Conservation (phyloP, 1,284 basidiomycete species). For the Malassezia vespertilionis region DNA sequence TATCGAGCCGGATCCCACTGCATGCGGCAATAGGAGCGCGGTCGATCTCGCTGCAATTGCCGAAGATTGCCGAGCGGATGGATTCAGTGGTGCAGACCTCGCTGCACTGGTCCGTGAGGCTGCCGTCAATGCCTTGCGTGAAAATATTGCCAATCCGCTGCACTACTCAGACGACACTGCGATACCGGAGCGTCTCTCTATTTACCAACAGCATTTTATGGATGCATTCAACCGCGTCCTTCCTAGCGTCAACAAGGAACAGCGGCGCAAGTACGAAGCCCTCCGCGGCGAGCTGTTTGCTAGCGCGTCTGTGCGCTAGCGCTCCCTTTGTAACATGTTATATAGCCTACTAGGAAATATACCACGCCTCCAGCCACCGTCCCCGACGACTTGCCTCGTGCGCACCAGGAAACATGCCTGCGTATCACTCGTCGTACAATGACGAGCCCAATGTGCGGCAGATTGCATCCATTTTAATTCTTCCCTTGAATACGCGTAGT, state of each 20-base stretch:
- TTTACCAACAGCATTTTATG: slow-evolving; percentile 15
- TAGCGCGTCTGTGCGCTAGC: slow-evolving; percentile 5
- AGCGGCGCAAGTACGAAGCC: slow-evolving; percentile 15
- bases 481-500: slow-evolving; percentile 81
- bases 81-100: slow-evolving; percentile 43
- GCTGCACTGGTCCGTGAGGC: slow-evolving; percentile 54
- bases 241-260: slow-evolving; percentile 14
- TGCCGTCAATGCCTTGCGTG: slow-evolving; percentile 67
- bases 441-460: slow-evolving; percentile 68
- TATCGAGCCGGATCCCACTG: slow-evolving; percentile 39
- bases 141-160: slow-evolving; percentile 39
- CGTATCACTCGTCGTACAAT: slow-evolving; percentile 88
- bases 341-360: slow-evolving; percentile 1
- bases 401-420: slow-evolving; percentile 17
- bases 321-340: no score
- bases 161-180: slow-evolving; percentile 5
- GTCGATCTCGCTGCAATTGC: slow-evolving; percentile 31
- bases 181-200: background rate
- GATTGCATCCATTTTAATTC: slow-evolving; percentile 78
- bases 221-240: slow-evolving; percentile 15
- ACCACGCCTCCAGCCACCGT: no score
- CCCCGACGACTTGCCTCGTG: background rate
- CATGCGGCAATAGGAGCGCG: slow-evolving; percentile 49
- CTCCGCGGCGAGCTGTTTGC: slow-evolving; percentile 8
- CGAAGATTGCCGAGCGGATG: slow-evolving; percentile 28